A percentile compares a stretch with the other conserved stretches of the same genome.
Evolutionary conservation across 352 stramenopile genomes (phyloP).

Genomic region (Globisporangium okanoganense): DNA sequence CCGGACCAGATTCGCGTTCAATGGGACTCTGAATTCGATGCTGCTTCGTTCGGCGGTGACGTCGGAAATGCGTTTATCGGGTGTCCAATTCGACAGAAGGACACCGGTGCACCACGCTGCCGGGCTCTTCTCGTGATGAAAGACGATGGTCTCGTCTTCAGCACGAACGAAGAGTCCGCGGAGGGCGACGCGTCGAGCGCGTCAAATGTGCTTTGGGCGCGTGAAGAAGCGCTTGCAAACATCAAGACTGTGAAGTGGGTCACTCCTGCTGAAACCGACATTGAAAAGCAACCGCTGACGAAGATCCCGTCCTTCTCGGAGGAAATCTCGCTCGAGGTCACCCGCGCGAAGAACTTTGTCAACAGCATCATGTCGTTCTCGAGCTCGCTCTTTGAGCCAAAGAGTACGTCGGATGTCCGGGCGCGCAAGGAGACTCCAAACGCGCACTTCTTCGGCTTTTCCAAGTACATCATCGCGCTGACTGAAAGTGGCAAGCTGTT

Average conservation of each 20-base stretch:
- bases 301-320: conserved; percentile 71
- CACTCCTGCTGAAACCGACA: conserved; percentile 68
- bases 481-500: conserved; percentile 81
- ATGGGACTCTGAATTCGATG: conserved; percentile 49
- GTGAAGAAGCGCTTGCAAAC: conserved; percentile 76
- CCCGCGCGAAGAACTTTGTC: conserved; percentile 48
- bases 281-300: conserved; percentile 69
- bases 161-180: conserved; percentile 43
- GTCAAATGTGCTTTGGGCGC: conserved; percentile 55
- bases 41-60: conserved; percentile 44
- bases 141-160: conserved; percentile 71
- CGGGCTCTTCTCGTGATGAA: conserved; percentile 62
- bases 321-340: conserved; percentile 58
- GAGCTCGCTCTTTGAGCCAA: conserved; percentile 46
- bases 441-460: conserved; percentile 79
- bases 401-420: conserved; percentile 21
- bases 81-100: conserved; percentile 58
- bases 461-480: conserved; percentile 74
- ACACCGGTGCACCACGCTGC: conserved; percentile 34
- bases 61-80: conserved; percentile 50
- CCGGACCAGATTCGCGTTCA: conserved; percentile 21
- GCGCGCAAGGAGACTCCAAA: conserved; percentile 56
- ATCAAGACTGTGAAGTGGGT: conserved; percentile 78
- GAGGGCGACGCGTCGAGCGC: not conserved
- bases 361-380: conserved; percentile 44